phyloP scores from a whole-genome alignment of 169 alveolate genomes.

The Sarcocystis neurona region DNA sequence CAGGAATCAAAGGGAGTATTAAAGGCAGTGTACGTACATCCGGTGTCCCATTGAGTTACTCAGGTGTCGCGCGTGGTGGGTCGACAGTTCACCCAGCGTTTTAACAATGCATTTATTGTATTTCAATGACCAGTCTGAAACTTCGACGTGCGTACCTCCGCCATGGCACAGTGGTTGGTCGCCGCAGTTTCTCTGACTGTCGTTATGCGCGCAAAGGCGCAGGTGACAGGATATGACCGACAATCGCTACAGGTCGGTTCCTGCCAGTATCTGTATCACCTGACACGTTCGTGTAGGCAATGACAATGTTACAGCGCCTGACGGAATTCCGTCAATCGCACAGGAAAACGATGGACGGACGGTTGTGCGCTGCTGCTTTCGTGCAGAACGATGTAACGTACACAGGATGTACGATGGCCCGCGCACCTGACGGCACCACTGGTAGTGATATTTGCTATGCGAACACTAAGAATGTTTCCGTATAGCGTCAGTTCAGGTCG shows the following conservation, averaged over 20 bases:
- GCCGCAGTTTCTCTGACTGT: neutral
- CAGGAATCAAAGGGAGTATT: too few species aligned
- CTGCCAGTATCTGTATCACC: neutral
- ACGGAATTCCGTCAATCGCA: constrained; percentile 90
- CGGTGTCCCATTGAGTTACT: too few species aligned
- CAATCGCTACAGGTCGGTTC: constrained; percentile 39
- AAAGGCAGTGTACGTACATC: too few species aligned
- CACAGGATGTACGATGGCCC: constrained; percentile 88
- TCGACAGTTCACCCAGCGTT: too few species aligned
- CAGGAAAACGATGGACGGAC: constrained; percentile 88
- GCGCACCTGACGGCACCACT: constrained; percentile 88
- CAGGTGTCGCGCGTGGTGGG: too few species aligned
- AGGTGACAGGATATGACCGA: constrained; percentile 62
- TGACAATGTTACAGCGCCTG: constrained; percentile 73
- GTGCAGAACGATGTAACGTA: constrained; percentile 87
- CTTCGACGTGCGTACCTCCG: too few species aligned
- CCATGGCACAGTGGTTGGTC: neutral
- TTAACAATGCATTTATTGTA: neutral
- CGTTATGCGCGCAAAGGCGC: constrained; percentile 8
- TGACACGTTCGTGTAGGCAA: neutral
- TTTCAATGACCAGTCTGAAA: neutral
- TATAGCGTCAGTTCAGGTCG: constrained; percentile 69
- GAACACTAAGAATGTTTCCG: neutral
- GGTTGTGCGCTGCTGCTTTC: constrained; percentile 91
- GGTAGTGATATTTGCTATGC: constrained; percentile 58